Percentiles rank a stretch among this genome's conserved stretches.
Evolutionary conservation across 1,139 yeast species (phyloP).

Genomic region (Debaryomycetaceae sp.): DNA sequence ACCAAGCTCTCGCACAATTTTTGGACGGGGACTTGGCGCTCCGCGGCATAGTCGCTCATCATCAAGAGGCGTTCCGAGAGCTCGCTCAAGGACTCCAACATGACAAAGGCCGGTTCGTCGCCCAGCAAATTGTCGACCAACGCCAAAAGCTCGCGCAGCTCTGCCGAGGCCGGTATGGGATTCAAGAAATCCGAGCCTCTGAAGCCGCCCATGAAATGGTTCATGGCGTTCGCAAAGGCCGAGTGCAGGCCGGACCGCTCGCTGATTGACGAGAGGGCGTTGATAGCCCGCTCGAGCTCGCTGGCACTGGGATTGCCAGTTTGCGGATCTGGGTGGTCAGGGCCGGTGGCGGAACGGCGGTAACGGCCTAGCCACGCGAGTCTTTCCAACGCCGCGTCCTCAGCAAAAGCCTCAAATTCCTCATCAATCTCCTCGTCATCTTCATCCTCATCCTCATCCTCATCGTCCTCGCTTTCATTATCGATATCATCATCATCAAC

Average conservation of each 20-base stretch:
- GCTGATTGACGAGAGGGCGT: conserved; percentile 6
- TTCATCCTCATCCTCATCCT: conserved; percentile 6
- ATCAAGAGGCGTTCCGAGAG: conserved; percentile 52
- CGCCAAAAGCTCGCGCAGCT: conserved; percentile 23
- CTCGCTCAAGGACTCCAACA: conserved; percentile 52
- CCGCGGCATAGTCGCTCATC: conserved; percentile 59
- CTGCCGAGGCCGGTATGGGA: conserved; percentile 13
- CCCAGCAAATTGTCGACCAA: conserved; percentile 32
- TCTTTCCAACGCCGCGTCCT: conserved; percentile 8
- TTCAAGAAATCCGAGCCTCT: conserved; percentile 25
- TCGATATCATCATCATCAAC: conserved; percentile 4
- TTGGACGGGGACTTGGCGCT: conserved; percentile 53
- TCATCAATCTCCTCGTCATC: conserved; percentile 10
- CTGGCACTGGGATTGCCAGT: conserved; percentile 16
- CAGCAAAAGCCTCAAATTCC: conserved; percentile 9
- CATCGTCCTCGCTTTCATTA: conserved; percentile 1
- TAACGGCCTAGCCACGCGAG: conserved; percentile 9
- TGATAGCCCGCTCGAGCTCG: conserved; percentile 19
- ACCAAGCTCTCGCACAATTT: conserved; percentile 48
- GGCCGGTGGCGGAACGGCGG: conserved; percentile 10
- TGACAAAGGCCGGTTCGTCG: conserved; percentile 35
- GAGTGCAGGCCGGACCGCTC: conserved; percentile 4
- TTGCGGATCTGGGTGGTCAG: conserved; percentile 7
- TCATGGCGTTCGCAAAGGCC: conserved; percentile 28
- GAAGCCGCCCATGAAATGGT: conserved; percentile 27